Percentiles rank a stretch among this genome's conserved stretches.
phyloP scores from a whole-genome alignment of 1,284 basidiomycete genomes.

The Boletellus sp. region DNA sequence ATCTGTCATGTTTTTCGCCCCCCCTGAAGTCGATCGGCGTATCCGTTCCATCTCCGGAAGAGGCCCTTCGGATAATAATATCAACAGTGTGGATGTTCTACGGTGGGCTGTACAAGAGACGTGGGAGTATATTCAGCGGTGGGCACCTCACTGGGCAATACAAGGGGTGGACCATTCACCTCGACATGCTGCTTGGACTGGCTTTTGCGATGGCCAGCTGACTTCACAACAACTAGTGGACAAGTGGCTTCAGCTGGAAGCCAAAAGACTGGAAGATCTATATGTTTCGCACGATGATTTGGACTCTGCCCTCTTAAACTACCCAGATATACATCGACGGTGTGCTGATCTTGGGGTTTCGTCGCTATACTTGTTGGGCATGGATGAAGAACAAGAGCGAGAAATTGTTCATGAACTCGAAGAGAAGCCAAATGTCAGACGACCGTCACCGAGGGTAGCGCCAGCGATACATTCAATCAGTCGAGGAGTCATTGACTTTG shows the following conservation, averaged over 20 bases:
- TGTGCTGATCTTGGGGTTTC: constrained; percentile 28
- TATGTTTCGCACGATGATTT: constrained; percentile 23
- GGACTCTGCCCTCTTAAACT: neutral
- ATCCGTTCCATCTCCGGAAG: constrained; percentile 34
- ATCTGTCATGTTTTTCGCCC: constrained; percentile 45
- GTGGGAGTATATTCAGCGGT: constrained; percentile 39
- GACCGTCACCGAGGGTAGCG: constrained; percentile 21
- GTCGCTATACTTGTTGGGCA: constrained; percentile 9
- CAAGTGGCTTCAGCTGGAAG: constrained; percentile 39
- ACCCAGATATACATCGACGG: constrained; percentile 29
- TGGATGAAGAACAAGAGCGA: constrained; percentile 48
- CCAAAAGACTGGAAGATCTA: constrained; percentile 35
- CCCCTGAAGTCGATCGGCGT: constrained; percentile 38
- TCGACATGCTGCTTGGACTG: constrained; percentile 34
- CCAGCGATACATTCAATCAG: constrained; percentile 21
- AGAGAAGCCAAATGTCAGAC: constrained; percentile 22
- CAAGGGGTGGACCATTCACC: constrained; percentile 42
- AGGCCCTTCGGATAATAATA: neutral
- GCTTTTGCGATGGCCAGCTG: constrained; percentile 10
- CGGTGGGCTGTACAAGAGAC: constrained; percentile 46
- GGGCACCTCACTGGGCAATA: constrained; percentile 42
- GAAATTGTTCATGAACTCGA: constrained; percentile 39
- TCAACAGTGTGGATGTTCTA: constrained; percentile 37
- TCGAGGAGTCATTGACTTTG: constrained; percentile 16
- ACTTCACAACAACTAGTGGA: constrained; percentile 13